Percentiles rank a stretch among this genome's conserved stretches.
Evolutionary conservation across 805 yeast genomes (phyloP).

Genomic region (Limtongia smithiae): DNA sequence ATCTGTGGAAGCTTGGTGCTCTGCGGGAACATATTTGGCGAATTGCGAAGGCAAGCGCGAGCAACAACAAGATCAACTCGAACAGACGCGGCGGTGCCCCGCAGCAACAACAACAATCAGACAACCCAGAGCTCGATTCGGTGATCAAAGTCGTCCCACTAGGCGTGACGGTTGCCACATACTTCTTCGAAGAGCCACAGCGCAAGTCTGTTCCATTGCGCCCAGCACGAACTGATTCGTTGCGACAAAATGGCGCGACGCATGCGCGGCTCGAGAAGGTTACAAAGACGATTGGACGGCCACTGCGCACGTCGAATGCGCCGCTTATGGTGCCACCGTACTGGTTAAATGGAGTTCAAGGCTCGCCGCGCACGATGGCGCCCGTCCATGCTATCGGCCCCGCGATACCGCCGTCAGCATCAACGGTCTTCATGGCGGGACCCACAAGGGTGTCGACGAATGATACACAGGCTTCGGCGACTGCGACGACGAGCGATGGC

Average conservation of each 20-base stretch:
- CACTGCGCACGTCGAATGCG: slow-evolving; percentile 4
- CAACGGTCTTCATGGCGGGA: slow-evolving; percentile 16
- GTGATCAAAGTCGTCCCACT: slow-evolving; percentile 19
- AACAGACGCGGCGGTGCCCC: neutral
- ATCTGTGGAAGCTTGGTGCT: slow-evolving; percentile 77
- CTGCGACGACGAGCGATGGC: slow-evolving; percentile 3
- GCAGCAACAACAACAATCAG: too few relatives aligned
- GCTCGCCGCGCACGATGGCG: slow-evolving; percentile 26
- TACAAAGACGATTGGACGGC: slow-evolving; percentile 20
- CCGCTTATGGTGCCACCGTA: slow-evolving; percentile 20
- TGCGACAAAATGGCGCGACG: slow-evolving; percentile 10
- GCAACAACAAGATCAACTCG: slow-evolving; percentile 3
- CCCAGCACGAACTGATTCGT: slow-evolving; percentile 7
- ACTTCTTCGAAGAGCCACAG: slow-evolving; percentile 29
- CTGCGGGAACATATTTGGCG: slow-evolving; percentile 65
- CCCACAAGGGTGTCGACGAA: slow-evolving; percentile 13
- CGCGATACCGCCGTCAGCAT: slow-evolving; percentile 12
- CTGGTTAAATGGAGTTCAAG: slow-evolving; percentile 27
- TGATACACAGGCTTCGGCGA: slow-evolving; percentile 5
- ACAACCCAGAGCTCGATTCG: slow-evolving; percentile 7
- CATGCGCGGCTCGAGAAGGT: slow-evolving; percentile 22
- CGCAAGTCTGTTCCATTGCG: slow-evolving; percentile 17
- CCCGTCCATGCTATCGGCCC: slow-evolving; percentile 20
- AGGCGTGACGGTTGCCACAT: slow-evolving; percentile 23
- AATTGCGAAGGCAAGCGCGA: slow-evolving; percentile 40